Percentiles rank a stretch among this genome's conserved stretches.
These are phyloP conservation scores for Ilyonectria destructans DNA, from an alignment of 2,329 filamentous ascomycete genomes.

Conservation along the genomic window DNA sequence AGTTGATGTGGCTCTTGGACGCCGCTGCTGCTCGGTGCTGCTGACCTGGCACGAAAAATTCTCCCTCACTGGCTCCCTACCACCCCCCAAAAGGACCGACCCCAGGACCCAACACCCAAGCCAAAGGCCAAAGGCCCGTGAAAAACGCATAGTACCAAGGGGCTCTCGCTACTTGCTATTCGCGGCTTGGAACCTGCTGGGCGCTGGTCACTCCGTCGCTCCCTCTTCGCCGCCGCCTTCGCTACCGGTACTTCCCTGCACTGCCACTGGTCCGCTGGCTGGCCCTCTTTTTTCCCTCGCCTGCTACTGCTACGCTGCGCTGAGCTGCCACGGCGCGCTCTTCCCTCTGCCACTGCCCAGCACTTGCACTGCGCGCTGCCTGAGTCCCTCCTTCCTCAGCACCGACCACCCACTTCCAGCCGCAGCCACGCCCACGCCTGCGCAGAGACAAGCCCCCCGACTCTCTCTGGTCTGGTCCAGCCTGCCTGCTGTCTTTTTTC, in stretches of 20 bases:
- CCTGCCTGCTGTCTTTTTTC: slow-evolving; percentile 47
- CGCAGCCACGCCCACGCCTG: slow-evolving; percentile 16
- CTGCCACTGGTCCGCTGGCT: slow-evolving; percentile 38
- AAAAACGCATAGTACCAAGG: slow-evolving; percentile 18
- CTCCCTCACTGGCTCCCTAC: slow-evolving; percentile 47
- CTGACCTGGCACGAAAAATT: slow-evolving; percentile 52
- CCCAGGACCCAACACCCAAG: slow-evolving; percentile 16
- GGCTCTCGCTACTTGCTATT: slow-evolving; percentile 20
- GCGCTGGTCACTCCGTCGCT: slow-evolving; percentile 15
- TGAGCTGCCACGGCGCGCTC: slow-evolving; percentile 43
- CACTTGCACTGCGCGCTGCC: slow-evolving; percentile 34
- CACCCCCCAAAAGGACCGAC: slow-evolving; percentile 29
- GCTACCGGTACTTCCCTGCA: slow-evolving; percentile 10
- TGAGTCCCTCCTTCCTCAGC: slow-evolving; percentile 9
- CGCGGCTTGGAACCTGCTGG: slow-evolving; percentile 14
- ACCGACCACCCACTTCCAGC: slow-evolving; percentile 29
- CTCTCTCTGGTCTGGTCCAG: slow-evolving; percentile 45
- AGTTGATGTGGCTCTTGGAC: slow-evolving; percentile 33
- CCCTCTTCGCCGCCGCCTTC: background rate
- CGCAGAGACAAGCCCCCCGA: slow-evolving; percentile 35
- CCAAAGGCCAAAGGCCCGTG: slow-evolving; percentile 13
- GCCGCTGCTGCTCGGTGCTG: slow-evolving; percentile 24
- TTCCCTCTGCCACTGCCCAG: slow-evolving; percentile 11
- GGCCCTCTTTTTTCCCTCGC: slow-evolving; percentile 32
- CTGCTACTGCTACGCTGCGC: slow-evolving; percentile 28